phyloP scores from a whole-genome alignment of 768 basidiomycete genomes.

The Tricholoma bakamatsutake region DNA sequence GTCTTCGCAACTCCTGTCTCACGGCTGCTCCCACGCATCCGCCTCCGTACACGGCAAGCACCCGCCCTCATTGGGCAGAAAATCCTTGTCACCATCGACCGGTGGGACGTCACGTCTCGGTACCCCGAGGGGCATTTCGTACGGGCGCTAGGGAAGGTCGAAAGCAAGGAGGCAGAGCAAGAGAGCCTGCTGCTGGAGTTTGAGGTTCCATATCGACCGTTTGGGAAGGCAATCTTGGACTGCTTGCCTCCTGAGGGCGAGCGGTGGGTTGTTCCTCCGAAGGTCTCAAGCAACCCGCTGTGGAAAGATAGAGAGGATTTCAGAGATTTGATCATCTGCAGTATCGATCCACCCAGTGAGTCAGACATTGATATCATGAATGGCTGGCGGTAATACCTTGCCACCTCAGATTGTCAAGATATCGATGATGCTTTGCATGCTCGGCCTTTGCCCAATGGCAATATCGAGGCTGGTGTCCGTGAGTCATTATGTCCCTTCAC shows the following conservation, averaged over 20 bases:
- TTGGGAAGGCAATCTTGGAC: slow-evolving; percentile 90
- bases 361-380: background rate
- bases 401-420: slow-evolving; percentile 78
- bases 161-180: slow-evolving; percentile 94
- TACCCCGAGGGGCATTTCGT: slow-evolving; percentile 99
- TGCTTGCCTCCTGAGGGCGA: slow-evolving; percentile 91
- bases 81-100: slow-evolving; percentile 91
- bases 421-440: slow-evolving; percentile 98
- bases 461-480: slow-evolving; percentile 98
- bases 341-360: slow-evolving; percentile 92
- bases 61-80: slow-evolving; percentile 86
- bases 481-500: slow-evolving; percentile 32
- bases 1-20: slow-evolving; percentile 95
- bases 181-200: slow-evolving; percentile 91
- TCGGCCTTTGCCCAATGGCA: slow-evolving; percentile 78
- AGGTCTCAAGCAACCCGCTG: slow-evolving; percentile 33
- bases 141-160: slow-evolving; percentile 82
- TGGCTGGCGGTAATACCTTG: background rate
- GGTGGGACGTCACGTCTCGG: slow-evolving; percentile 81
- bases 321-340: slow-evolving; percentile 81
- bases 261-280: slow-evolving; percentile 86
- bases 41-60: slow-evolving; percentile 92
- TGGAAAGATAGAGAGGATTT: slow-evolving; percentile 91
- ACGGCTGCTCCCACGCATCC: slow-evolving; percentile 85
- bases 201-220: slow-evolving; percentile 93